Evolutionary conservation across 192 early-diverging fungal genomes (phyloP).

Genomic region (Rhizophagus prolifer): DNA sequence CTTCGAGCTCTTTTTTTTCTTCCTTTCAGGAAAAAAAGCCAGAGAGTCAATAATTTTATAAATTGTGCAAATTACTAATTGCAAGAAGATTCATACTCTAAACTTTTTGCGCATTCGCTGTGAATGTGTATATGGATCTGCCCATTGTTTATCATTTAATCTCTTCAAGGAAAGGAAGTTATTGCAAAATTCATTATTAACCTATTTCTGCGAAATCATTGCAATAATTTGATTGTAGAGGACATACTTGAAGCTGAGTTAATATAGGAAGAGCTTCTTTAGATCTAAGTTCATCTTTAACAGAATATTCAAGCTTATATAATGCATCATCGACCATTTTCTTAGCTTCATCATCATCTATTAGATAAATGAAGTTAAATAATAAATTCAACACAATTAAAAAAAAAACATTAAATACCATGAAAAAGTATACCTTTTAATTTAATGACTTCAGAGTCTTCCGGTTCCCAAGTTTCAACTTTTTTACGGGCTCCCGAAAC

Average conservation of each 20-base stretch:
- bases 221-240: background rate
- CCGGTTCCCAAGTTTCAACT: conserved; percentile 69
- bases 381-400: background rate
- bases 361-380: no score
- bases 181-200: conserved; percentile 51
- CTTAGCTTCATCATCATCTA: conserved; percentile 51
- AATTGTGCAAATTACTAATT: background rate
- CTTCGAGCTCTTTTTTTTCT: conserved; percentile 62
- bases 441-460: conserved; percentile 61
- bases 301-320: conserved; percentile 61
- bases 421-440: conserved; percentile 50
- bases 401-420: background rate
- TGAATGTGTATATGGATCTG: conserved; percentile 74
- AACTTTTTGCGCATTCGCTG: conserved; percentile 71
- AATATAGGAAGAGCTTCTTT: conserved; percentile 49
- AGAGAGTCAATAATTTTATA: background rate
- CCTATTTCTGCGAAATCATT: conserved; percentile 34
- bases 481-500: conserved; percentile 73
- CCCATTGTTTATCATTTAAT: conserved; percentile 73
- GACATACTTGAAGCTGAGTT: conserved; percentile 46
- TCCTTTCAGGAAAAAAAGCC: conserved; percentile 26
- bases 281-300: conserved; percentile 50
- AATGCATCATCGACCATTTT: conserved; percentile 50
- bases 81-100: conserved; percentile 39
- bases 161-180: conserved; percentile 51